Evolutionary conservation across 83 land plant species (phyloP).

Genomic region (Picea abies): DNA sequence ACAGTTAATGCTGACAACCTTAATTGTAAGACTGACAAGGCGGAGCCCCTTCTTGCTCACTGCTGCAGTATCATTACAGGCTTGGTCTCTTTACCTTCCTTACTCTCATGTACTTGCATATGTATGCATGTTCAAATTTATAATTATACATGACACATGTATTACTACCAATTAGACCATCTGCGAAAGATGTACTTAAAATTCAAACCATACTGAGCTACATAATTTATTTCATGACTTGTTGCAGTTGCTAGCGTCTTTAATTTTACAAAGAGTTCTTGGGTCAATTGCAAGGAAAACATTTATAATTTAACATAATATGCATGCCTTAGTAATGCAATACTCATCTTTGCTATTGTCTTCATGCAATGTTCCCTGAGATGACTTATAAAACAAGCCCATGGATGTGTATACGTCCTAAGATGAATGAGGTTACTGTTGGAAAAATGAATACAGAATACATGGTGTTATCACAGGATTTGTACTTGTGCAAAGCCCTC

Average conservation of each 20-base stretch:
- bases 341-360: not conserved
- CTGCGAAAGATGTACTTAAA: not conserved
- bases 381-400: no score
- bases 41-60: conserved; percentile 78
- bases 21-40: conserved; percentile 30
- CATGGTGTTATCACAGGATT: no score
- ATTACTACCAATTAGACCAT: not conserved
- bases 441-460: no score
- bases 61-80: conserved; percentile 99
- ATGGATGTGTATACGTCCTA: not conserved
- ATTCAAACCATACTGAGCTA: not conserved
- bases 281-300: not conserved
- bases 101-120: not conserved
- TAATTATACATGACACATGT: not conserved
- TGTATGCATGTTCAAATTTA: not conserved
- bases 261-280: not conserved
- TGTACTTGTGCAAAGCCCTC: no score
- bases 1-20: conserved; percentile 22
- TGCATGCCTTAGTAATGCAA: not conserved
- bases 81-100: conserved; percentile 41
- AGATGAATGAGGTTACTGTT: not conserved
- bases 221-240: not conserved
- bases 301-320: not conserved
- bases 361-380: not conserved
- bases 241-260: not conserved